Percentiles rank a stretch among this genome's conserved stretches.
Evolutionary conservation across 1,139 yeast genomes (phyloP).

Genomic region (Sugiyamaella xylanicola): DNA sequence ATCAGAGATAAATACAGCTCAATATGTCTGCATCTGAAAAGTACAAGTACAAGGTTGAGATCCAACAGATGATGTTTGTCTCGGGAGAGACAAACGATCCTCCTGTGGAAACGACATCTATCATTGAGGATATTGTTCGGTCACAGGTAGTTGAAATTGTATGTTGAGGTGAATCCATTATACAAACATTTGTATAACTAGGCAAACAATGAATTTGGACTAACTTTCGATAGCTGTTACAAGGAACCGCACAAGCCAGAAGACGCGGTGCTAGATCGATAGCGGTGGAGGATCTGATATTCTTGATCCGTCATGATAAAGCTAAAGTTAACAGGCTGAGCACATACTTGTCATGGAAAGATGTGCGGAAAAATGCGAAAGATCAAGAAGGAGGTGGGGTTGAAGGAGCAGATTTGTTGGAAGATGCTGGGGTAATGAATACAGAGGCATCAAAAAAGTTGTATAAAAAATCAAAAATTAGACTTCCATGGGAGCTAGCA

Average conservation of each 20-base stretch:
- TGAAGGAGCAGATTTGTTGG: constrained; percentile 55
- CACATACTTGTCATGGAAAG: constrained; percentile 95
- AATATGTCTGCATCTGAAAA: constrained; percentile 44
- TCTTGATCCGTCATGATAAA: constrained; percentile 86
- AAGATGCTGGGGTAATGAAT: constrained; percentile 46
- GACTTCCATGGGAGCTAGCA: constrained; percentile 94
- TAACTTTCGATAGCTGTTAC: constrained; percentile 50
- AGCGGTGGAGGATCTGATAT: constrained; percentile 90
- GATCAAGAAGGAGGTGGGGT: constrained; percentile 92
- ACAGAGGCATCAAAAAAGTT: constrained; percentile 57
- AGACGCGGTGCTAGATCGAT: constrained; percentile 82
- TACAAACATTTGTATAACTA: no score
- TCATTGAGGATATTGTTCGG: constrained; percentile 92
- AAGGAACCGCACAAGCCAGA: constrained; percentile 77
- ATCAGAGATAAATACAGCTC: neutral
- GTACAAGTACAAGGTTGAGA: constrained; percentile 78
- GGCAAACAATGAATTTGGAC: no score
- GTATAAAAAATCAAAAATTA: constrained; percentile 74
- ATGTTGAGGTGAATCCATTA: constrained; percentile 10
- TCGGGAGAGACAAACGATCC: constrained; percentile 95
- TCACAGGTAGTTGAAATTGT: constrained; percentile 89
- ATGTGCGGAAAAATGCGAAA: constrained; percentile 93
- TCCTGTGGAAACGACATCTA: constrained; percentile 83
- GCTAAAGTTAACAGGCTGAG: constrained; percentile 91
- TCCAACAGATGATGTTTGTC: constrained; percentile 99